A percentile compares a stretch with the other conserved stretches of the same genome.
Conservation (phyloP, 257 asterid species). For the Penstemon eatonii region DNA sequence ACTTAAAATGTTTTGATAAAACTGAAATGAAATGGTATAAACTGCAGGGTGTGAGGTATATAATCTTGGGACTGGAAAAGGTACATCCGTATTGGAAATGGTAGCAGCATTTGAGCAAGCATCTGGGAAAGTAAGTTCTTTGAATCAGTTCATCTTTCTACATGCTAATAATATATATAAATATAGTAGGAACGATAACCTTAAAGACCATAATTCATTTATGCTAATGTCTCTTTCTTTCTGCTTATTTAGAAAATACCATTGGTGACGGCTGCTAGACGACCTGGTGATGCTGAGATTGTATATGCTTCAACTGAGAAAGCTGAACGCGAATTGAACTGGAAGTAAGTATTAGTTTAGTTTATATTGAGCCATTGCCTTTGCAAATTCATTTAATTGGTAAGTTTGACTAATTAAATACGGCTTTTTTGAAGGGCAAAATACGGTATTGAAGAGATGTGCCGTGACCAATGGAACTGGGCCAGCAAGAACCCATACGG, state of each 20-base stretch:
- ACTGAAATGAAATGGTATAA: neutral
- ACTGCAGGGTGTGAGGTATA: conserved; percentile 91
- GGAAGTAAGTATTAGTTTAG: conserved; percentile 71
- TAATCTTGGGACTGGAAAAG: conserved; percentile 97
- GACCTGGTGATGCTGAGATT: conserved; percentile 90
- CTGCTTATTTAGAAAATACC: conserved; percentile 59
- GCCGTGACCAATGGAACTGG: conserved; percentile 89
- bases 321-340: conserved; percentile 71
- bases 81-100: conserved; percentile 99
- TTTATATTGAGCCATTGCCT: neutral
- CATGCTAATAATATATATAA: too few species aligned
- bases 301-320: conserved; percentile 70
- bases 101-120: conserved; percentile 96
- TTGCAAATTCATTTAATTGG: neutral
- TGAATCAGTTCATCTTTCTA: neutral
- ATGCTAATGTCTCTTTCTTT: neutral
- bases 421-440: conserved; percentile 54
- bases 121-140: conserved; percentile 75
- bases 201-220: neutral
- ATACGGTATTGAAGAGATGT: conserved; percentile 71
- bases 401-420: neutral
- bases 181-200: too few species aligned
- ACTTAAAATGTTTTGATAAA: too few species aligned
- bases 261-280: conserved; percentile 65
- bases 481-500: conserved; percentile 85